phyloP scores from a whole-genome alignment of 352 stramenopile genomes.

The Pythium sp. region DNA sequence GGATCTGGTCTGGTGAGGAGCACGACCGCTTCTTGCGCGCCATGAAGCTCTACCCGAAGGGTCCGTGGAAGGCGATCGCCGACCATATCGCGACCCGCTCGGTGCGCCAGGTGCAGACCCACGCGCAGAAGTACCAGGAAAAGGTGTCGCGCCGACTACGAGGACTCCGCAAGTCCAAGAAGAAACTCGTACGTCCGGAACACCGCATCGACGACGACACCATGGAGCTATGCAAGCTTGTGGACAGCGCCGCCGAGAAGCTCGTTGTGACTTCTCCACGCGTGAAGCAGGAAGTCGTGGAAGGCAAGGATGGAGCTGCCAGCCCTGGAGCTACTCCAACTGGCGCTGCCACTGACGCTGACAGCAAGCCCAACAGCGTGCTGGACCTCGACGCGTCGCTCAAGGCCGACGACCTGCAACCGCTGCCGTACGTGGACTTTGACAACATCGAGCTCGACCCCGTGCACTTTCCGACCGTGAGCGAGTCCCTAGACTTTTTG shows the following conservation, averaged over 20 bases:
- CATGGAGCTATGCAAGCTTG: conserved; percentile 56
- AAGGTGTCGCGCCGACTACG: conserved; percentile 65
- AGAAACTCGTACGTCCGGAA: conserved; percentile 56
- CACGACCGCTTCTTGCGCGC: conserved; percentile 70
- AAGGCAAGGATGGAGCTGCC: not conserved
- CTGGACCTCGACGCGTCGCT: conserved; percentile 22
- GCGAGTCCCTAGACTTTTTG: conserved; percentile 64
- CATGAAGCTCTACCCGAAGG: conserved; percentile 66
- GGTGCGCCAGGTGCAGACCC: conserved; percentile 68
- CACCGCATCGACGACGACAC: conserved; percentile 61
- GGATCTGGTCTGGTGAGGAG: conserved; percentile 65
- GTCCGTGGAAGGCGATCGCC: conserved; percentile 70
- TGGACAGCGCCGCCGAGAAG: conserved; percentile 47
- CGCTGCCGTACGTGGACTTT: conserved; percentile 42
- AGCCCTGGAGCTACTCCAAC: not conserved
- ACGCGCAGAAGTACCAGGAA: conserved; percentile 81
- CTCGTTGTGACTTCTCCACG: conserved; percentile 28
- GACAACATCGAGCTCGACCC: conserved; percentile 47
- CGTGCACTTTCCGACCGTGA: conserved; percentile 49
- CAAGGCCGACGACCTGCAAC: conserved; percentile 38
- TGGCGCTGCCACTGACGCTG: not conserved
- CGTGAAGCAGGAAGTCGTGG: conserved; percentile 11
- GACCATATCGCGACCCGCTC: conserved; percentile 70
- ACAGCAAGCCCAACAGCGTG: conserved; percentile 5
- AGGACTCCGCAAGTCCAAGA: conserved; percentile 69